Evolutionary conservation across 1,284 basidiomycete genomes (phyloP).

Genomic region (Abortiporus biennis): DNA sequence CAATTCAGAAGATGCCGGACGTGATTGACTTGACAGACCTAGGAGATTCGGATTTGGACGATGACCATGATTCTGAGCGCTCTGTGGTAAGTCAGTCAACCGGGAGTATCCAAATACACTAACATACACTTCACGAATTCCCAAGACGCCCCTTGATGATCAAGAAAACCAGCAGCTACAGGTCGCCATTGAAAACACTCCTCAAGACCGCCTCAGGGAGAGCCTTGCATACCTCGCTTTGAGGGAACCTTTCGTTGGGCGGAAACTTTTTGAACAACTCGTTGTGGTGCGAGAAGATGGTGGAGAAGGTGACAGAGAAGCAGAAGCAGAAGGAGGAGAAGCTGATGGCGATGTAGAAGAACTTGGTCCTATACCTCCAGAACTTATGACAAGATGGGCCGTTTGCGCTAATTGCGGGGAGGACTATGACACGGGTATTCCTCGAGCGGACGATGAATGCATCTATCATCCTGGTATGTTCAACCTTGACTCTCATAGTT

Average conservation of each 20-base stretch:
- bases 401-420: constrained; percentile 37
- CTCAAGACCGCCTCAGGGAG: constrained; percentile 35
- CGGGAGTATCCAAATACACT: neutral
- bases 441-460: constrained; percentile 31
- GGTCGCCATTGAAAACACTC: constrained; percentile 32
- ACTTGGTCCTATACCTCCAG: constrained; percentile 4
- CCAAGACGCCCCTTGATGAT: constrained; percentile 23
- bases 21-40: no score
- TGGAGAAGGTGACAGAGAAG: constrained; percentile 9
- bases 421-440: constrained; percentile 34
- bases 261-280: constrained; percentile 36
- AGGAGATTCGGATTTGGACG: no score
- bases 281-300: constrained; percentile 24
- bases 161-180: constrained; percentile 34
- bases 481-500: neutral
- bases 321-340: neutral
- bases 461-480: constrained; percentile 15
- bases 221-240: constrained; percentile 32
- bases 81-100: no score
- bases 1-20: no score
- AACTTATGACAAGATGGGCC: constrained; percentile 35
- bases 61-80: no score
- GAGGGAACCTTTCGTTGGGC: constrained; percentile 33
- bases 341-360: constrained; percentile 9
- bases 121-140: neutral